phyloP scores from a whole-genome alignment of 176 grass and related monocot genomes.

The Puccinellia tenuiflora region DNA sequence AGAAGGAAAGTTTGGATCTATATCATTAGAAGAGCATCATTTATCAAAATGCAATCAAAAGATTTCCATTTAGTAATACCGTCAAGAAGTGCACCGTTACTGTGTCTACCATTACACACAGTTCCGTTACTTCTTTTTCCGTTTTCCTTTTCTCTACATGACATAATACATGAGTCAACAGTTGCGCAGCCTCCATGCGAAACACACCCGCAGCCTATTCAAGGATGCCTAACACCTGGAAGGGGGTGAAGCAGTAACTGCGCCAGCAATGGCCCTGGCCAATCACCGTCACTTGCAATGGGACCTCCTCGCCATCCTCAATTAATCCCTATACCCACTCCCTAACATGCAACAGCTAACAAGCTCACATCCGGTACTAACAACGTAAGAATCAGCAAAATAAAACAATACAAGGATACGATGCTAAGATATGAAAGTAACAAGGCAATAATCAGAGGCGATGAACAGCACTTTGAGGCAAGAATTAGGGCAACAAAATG shows the following conservation, averaged over 20 bases:
- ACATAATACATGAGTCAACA: background rate
- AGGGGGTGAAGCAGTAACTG: background rate
- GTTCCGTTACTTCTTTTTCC: background rate
- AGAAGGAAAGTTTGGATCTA: background rate
- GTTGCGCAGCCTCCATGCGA: background rate
- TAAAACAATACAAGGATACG: background rate
- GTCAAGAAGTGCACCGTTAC: background rate
- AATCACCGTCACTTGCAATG: background rate
- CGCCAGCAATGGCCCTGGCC: background rate
- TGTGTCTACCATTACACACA: background rate
- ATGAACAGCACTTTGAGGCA: background rate
- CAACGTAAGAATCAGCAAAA: background rate
- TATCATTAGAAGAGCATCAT: background rate
- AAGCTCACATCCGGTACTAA: background rate
- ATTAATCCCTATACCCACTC: background rate
- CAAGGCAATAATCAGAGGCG: background rate
- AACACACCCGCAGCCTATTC: background rate
- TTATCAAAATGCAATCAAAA: background rate
- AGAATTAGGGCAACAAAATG: no score
- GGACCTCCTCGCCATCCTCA: background rate
- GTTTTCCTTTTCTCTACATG: background rate
- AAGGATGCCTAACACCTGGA: background rate
- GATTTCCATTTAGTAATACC: background rate
- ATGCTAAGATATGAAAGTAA: background rate
- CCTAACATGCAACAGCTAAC: background rate